Evolutionary conservation across 768 basidiomycete genomes (phyloP).

Genomic region (Hericium erinaceus): DNA sequence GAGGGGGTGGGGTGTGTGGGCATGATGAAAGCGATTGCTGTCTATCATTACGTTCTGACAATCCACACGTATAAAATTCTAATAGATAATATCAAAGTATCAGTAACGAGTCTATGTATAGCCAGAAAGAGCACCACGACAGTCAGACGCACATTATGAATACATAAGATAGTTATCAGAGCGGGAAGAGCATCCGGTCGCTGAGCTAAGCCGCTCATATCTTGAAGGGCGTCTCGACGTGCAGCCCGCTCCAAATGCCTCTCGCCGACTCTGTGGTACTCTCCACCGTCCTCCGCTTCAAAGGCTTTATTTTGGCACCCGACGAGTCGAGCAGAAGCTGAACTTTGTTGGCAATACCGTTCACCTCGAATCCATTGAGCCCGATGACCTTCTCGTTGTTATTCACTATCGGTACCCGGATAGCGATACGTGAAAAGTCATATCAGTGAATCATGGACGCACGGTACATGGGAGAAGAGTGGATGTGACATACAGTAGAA

Average conservation of each 20-base stretch:
- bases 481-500: constrained; percentile 51
- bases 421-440: constrained; percentile 10
- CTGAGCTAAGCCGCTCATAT: constrained; percentile 25
- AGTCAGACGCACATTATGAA: constrained; percentile 1
- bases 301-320: constrained; percentile 72
- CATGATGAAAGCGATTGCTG: neutral
- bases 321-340: constrained; percentile 80
- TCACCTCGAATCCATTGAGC: constrained; percentile 66
- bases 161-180: neutral
- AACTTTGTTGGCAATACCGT: constrained; percentile 68
- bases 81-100: neutral
- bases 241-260: constrained; percentile 87
- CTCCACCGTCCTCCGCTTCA: constrained; percentile 68
- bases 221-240: constrained; percentile 52
- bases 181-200: neutral
- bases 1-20: neutral
- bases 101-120: neutral
- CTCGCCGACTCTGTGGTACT: constrained; percentile 73
- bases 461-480: constrained; percentile 16
- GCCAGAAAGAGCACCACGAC: neutral
- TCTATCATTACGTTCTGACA: neutral
- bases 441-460: neutral
- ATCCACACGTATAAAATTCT: neutral
- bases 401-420: constrained; percentile 47
- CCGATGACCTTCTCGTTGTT: constrained; percentile 83